Evolutionary conservation across 78 protist genomes (phyloP).

Genomic region (Dictyostelium firmibasis): DNA sequence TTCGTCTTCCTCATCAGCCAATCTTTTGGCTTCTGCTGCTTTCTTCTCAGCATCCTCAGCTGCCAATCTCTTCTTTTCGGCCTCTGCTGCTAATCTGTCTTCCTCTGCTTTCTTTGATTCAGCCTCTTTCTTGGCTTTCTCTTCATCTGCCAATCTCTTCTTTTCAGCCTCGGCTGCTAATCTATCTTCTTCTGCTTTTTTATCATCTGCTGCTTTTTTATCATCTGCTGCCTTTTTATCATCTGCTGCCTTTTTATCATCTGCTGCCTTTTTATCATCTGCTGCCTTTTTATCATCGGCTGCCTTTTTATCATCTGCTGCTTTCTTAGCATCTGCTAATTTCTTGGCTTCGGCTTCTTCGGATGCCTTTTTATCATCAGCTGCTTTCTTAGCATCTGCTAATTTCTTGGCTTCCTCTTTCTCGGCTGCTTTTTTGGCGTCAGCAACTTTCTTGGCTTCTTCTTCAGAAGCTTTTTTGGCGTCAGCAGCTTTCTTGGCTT

Average conservation of each 20-base stretch:
- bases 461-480: not conserved
- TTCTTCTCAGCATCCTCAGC: not conserved
- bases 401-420: not conserved
- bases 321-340: not conserved
- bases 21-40: not conserved
- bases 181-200: slow-evolving; percentile 4
- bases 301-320: not conserved
- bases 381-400: not conserved
- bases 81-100: not conserved
- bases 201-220: not conserved
- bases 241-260: not conserved
- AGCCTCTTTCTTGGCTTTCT: not conserved
- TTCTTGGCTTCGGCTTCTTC: not conserved
- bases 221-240: slow-evolving; percentile 17
- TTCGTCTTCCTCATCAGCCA: not conserved
- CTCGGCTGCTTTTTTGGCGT: not conserved
- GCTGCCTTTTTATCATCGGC: not conserved
- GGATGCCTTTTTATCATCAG: not conserved
- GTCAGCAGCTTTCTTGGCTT: slow-evolving; percentile 13
- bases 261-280: not conserved
- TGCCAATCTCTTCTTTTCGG: not conserved
- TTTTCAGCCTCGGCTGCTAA: slow-evolving; percentile 13
- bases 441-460: not conserved
- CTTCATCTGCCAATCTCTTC: not conserved
- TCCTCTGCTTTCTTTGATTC: not conserved